A percentile compares a stretch with the other conserved stretches of the same genome.
phyloP scores from a whole-genome alignment of 2,329 filamentous ascomycete species.

The Sclerotinia borealis region DNA sequence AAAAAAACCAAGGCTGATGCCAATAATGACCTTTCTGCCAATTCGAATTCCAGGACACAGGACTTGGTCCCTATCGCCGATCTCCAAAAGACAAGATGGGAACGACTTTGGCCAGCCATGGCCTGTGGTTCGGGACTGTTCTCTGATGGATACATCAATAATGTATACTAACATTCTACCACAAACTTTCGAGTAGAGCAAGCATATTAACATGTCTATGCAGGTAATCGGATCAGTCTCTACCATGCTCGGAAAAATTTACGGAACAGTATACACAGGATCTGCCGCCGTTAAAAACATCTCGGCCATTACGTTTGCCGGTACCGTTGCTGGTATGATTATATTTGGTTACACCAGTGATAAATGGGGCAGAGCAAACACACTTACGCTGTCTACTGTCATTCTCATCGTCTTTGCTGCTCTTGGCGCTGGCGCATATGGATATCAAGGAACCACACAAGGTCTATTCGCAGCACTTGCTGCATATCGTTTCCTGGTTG shows the following conservation, averaged over 20 bases:
- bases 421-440: constrained; percentile 71
- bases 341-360: constrained; percentile 77
- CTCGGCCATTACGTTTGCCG: constrained; percentile 76
- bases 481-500: constrained; percentile 71
- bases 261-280: constrained; percentile 60
- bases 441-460: constrained; percentile 57
- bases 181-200: neutral
- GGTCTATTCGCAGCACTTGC: constrained; percentile 75
- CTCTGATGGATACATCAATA: constrained; percentile 88
- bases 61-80: constrained; percentile 18
- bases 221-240: constrained; percentile 80
- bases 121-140: constrained; percentile 88
- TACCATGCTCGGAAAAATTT: constrained; percentile 65
- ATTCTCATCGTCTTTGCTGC: constrained; percentile 83
- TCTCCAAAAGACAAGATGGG: constrained; percentile 24
- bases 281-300: constrained; percentile 70
- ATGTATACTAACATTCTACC: constrained; percentile 44
- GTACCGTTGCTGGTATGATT: constrained; percentile 77
- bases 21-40: neutral
- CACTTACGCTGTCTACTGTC: constrained; percentile 71
- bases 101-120: constrained; percentile 53
- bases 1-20: constrained; percentile 10
- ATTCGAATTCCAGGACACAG: constrained; percentile 7
- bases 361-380: constrained; percentile 77
- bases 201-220: neutral